These are phyloP conservation scores for Neodidymelliopsis sp. DNA, from an alignment of 2,329 filamentous ascomycete genomes.

Conservation along the genomic window DNA sequence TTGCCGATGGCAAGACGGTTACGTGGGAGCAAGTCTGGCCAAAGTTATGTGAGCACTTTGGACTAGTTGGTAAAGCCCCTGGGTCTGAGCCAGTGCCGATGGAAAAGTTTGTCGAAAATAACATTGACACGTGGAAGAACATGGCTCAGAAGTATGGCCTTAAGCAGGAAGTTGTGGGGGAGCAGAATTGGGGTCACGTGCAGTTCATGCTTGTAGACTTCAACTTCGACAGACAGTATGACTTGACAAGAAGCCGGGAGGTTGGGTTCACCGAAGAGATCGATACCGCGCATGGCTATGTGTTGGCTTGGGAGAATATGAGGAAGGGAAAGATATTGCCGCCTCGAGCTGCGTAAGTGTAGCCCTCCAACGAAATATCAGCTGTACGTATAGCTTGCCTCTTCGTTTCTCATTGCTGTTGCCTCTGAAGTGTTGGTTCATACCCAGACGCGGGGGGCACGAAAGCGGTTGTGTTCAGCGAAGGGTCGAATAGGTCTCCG, in stretches of 20 bases:
- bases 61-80: constrained; percentile 50
- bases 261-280: constrained; percentile 54
- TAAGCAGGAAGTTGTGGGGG: constrained; percentile 50
- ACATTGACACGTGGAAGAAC: constrained; percentile 33
- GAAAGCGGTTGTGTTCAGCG: not conserved
- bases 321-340: constrained; percentile 47
- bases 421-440: not conserved
- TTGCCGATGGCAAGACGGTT: constrained; percentile 49
- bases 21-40: constrained; percentile 57
- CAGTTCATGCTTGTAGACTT: constrained; percentile 54
- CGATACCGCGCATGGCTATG: constrained; percentile 49
- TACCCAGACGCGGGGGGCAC: not conserved
- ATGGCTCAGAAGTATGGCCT: constrained; percentile 40
- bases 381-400: too few species aligned
- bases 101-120: constrained; percentile 38
- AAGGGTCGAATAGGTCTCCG: constrained; percentile 5
- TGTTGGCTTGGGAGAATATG: constrained; percentile 55
- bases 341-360: not conserved
- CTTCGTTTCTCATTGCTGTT: not conserved
- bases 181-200: constrained; percentile 50
- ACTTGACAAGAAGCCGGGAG: constrained; percentile 55
- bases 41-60: constrained; percentile 55
- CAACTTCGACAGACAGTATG: constrained; percentile 56
- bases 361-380: not conserved
- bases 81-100: constrained; percentile 28